A percentile compares a stretch with the other conserved stretches of the same genome.
These are phyloP conservation scores for Fusarium abutilonis DNA, from an alignment of 2,329 filamentous ascomycete species.

Conservation along the genomic window DNA sequence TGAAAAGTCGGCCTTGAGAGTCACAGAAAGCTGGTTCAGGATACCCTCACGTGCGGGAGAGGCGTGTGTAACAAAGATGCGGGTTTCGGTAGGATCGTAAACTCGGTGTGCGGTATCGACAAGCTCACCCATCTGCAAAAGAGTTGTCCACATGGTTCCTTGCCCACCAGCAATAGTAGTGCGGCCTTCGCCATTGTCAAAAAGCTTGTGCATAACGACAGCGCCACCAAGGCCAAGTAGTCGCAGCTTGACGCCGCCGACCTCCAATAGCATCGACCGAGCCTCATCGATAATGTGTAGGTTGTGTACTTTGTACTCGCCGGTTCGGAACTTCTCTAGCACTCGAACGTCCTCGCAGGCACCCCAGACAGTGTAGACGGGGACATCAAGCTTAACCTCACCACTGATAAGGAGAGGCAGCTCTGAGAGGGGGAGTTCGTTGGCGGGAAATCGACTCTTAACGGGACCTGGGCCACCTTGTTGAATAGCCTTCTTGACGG, in stretches of 20 bases:
- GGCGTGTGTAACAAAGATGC: constrained; percentile 95
- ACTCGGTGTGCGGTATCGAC: constrained; percentile 98
- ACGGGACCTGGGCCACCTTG: constrained; percentile 77
- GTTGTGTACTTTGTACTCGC: constrained; percentile 97
- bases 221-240: constrained; percentile 93
- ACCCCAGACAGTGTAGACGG: constrained; percentile 98
- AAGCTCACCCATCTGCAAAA: constrained; percentile 97
- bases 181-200: constrained; percentile 96
- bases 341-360: constrained; percentile 98
- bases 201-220: constrained; percentile 99
- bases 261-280: constrained; percentile 91
- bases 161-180: constrained; percentile 98
- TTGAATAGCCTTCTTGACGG: constrained; percentile 73
- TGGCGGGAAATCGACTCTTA: constrained; percentile 83
- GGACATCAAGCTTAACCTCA: constrained; percentile 90
- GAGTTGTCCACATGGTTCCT: constrained; percentile 99
- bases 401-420: constrained; percentile 88
- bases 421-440: constrained; percentile 90
- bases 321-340: constrained; percentile 94
- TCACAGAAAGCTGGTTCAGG: constrained; percentile 96
- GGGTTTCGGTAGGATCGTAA: constrained; percentile 97
- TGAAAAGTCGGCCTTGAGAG: constrained; percentile 97
- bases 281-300: constrained; percentile 99
- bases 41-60: constrained; percentile 96
- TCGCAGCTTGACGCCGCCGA: constrained; percentile 95